Evolutionary conservation across 2,329 filamentous ascomycete genomes (phyloP), one percentile per base, ranked within the genome.

Genomic region (Ceratocystis cacaofunesta): DNA sequence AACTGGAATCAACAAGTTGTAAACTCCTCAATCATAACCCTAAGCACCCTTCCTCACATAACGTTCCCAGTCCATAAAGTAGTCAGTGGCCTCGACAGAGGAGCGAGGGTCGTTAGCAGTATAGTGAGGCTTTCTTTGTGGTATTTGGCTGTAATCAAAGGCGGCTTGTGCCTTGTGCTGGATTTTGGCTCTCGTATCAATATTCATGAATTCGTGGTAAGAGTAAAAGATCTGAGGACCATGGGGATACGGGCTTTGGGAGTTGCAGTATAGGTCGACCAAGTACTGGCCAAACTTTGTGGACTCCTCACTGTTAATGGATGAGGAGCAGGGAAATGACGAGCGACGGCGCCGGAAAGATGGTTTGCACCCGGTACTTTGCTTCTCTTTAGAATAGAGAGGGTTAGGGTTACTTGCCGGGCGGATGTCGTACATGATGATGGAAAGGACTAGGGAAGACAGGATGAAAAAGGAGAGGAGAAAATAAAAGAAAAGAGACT

Each of bases 41-140:
- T 58, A 58, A 36, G 6, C 12, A 19, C 55, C 22, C 6, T n/a
- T 10, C 17, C 17, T 58, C 15, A n/a, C 7, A 8, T 58, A 58
- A 5, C 55, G 55, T 22, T 58, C 55, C 55, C 55, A 58, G 55
- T 36, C 55, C 55, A 58, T 32, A 32, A 58, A 58, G 28, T 58
- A 58, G 28, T 58, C 55, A 30, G 7, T 58, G 7, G 55, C 55
- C n/a, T 58, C 55, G 5, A 36, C 28, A 10, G 55, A 30, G 15
- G 55, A 58, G 25, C 55, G 55, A 6, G 55, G 55, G 28, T 58
- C 55, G 25, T 58, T 58, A 15, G 55, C 55, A 10, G 12, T 58
- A 30, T 58, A 58, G 55, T 58, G 55, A 30, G 30, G 25, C 55
- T 58, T 58, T 8, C 22, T 30, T 30, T n/a, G 28, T 58, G 55